phyloP scores from a whole-genome alignment of 2,329 filamentous ascomycete genomes.

The Neofusicoccum sp. region DNA sequence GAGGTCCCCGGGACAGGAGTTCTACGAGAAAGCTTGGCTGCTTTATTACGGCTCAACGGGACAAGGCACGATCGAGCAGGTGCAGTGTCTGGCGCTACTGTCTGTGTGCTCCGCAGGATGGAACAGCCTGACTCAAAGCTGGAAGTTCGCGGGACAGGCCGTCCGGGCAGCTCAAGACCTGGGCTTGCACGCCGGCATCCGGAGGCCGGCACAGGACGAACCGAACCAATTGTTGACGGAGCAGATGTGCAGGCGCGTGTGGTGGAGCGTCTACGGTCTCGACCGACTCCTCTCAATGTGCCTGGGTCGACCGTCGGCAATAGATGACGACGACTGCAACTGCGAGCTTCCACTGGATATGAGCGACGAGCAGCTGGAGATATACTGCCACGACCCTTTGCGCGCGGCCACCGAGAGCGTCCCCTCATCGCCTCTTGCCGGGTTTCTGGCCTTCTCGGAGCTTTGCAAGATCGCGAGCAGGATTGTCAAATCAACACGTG shows the following conservation, averaged over 20 bases:
- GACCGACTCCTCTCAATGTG: slow-evolving; percentile 13
- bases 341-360: background rate
- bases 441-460: slow-evolving; percentile 5
- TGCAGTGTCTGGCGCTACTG: slow-evolving; percentile 8
- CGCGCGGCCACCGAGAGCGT: background rate
- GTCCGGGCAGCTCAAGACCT: slow-evolving; percentile 5
- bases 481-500: slow-evolving; percentile 2
- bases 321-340: slow-evolving; percentile 7
- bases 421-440: background rate
- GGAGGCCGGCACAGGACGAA: slow-evolving; percentile 2
- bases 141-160: slow-evolving; percentile 14
- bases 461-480: slow-evolving; percentile 8
- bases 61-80: slow-evolving; percentile 6
- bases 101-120: slow-evolving; percentile 8
- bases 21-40: slow-evolving; percentile 2
- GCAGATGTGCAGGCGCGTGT: background rate
- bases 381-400: slow-evolving; percentile 1
- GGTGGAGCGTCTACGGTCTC: slow-evolving; percentile 13
- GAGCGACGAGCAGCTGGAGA: background rate
- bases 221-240: background rate
- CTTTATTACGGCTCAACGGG: background rate
- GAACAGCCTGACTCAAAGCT: slow-evolving; percentile 3
- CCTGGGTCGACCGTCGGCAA: background rate
- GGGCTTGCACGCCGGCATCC: background rate
- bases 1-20: background rate